Evolutionary conservation across 345 rosid species (phyloP).

Genomic region (Ceriops tagal): DNA sequence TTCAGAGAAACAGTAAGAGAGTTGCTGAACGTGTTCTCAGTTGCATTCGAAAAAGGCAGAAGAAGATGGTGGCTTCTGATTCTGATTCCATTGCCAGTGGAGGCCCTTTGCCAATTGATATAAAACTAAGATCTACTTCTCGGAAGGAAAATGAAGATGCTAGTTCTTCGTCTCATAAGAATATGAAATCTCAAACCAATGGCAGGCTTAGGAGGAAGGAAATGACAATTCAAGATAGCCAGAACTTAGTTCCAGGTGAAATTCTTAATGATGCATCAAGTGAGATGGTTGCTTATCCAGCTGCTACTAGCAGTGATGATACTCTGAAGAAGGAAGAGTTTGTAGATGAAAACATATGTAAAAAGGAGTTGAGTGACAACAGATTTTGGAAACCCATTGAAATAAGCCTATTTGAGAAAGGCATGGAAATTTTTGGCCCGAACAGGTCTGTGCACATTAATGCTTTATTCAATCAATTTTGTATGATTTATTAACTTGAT

Average conservation of each 20-base stretch:
- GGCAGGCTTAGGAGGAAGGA: constrained; percentile 64
- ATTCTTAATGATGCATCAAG: constrained; percentile 33
- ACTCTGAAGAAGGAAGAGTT: constrained; percentile 60
- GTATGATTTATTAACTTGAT: not conserved
- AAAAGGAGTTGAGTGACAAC: constrained; percentile 44
- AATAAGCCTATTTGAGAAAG: constrained; percentile 85
- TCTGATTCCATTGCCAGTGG: constrained; percentile 73
- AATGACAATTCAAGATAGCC: constrained; percentile 28
- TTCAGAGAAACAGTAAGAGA: constrained; percentile 86
- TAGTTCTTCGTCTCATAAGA: constrained; percentile 67
- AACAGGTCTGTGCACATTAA: constrained; percentile 53
- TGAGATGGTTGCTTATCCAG: constrained; percentile 44
- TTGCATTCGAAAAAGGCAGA: constrained; percentile 81
- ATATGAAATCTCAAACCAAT: constrained; percentile 44
- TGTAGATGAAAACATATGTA: constrained; percentile 55
- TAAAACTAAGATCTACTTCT: constrained; percentile 47
- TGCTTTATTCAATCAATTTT: not conserved
- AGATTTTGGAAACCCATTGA: constrained; percentile 83
- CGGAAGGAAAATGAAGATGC: constrained; percentile 78
- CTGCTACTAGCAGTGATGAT: constrained; percentile 42
- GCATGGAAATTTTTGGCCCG: constrained; percentile 90
- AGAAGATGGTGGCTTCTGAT: constrained; percentile 64
- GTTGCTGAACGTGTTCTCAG: constrained; percentile 74
- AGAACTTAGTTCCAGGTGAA: constrained; percentile 37
- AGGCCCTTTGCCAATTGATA: constrained; percentile 41